These are phyloP conservation scores for Penicillium sp. DNA, from an alignment of 2,329 filamentous ascomycete genomes.

Conservation along the genomic window DNA sequence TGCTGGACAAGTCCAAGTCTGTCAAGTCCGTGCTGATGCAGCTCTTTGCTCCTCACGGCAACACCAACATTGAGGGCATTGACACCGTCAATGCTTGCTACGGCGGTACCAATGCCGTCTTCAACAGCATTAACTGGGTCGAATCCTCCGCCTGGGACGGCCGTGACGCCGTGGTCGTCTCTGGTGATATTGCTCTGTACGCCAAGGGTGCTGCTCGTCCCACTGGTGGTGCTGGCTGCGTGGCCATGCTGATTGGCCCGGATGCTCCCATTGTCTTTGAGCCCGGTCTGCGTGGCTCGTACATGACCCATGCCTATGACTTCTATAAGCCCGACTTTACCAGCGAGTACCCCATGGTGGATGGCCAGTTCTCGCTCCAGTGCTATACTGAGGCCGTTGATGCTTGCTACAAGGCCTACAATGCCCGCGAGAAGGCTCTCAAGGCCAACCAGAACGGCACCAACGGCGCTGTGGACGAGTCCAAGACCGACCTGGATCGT, in stretches of 20 bases:
- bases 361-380: conserved; percentile 74
- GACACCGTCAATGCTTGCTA: conserved; percentile 84
- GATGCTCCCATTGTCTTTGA: conserved; percentile 71
- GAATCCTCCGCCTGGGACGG: conserved; percentile 85
- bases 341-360: conserved; percentile 80
- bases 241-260: conserved; percentile 73
- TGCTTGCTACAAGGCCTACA: conserved; percentile 74
- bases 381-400: conserved; percentile 80
- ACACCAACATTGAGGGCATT: conserved; percentile 77
- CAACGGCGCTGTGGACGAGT: conserved; percentile 45
- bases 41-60: conserved; percentile 64
- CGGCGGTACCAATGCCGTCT: conserved; percentile 75
- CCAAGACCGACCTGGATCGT: conserved; percentile 65
- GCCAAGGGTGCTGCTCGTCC: conserved; percentile 76
- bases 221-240: conserved; percentile 71
- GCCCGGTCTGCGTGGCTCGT: conserved; percentile 70
- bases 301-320: conserved; percentile 80
- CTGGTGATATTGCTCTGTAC: conserved; percentile 78
- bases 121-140: conserved; percentile 79
- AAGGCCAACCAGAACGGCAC: conserved; percentile 44
- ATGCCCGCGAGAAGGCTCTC: conserved; percentile 61
- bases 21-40: conserved; percentile 87
- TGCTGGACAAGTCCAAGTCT: conserved; percentile 85
- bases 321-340: conserved; percentile 87
- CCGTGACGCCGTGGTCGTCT: conserved; percentile 70